A percentile compares a stretch with the other conserved stretches of the same genome.
phyloP scores from a whole-genome alignment of 2,329 filamentous ascomycete species.

The Curvularia spicifera region DNA sequence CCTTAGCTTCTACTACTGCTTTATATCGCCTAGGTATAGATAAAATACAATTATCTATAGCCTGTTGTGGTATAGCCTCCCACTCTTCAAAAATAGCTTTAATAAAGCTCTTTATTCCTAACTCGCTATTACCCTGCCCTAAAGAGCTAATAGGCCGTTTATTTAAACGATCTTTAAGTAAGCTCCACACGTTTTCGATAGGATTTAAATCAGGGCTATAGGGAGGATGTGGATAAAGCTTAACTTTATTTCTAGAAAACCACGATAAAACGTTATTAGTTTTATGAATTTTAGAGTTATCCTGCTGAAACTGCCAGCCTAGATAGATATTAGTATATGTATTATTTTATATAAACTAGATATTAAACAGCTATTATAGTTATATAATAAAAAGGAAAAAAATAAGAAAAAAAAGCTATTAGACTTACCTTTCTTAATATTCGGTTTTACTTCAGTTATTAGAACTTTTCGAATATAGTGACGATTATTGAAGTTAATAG shows the following conservation, averaged over 20 bases:
- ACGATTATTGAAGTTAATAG: too few relatives aligned
- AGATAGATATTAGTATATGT: not conserved
- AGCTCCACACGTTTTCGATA: too few relatives aligned
- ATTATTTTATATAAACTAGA: not conserved
- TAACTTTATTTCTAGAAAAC: not conserved
- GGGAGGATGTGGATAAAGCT: not conserved
- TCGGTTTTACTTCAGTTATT: too few relatives aligned
- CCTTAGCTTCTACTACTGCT: too few relatives aligned
- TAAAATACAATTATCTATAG: too few relatives aligned
- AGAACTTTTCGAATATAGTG: too few relatives aligned
- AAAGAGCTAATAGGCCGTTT: not conserved
- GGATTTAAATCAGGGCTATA: not conserved
- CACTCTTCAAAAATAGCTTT: too few relatives aligned
- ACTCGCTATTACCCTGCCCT: too few relatives aligned
- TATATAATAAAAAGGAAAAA: not conserved
- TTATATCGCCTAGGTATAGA: too few relatives aligned
- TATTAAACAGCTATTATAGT: not conserved
- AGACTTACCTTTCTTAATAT: not conserved
- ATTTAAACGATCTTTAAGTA: not conserved
- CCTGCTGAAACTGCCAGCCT: not conserved
- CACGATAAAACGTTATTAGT: not conserved
- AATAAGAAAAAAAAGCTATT: not conserved
- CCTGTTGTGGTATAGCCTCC: too few relatives aligned
- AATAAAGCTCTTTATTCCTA: too few relatives aligned
- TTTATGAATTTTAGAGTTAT: not conserved